These are phyloP conservation scores for Diaporthe vaccinii DNA, from an alignment of 2,329 filamentous ascomycete genomes.

Conservation along the genomic window DNA sequence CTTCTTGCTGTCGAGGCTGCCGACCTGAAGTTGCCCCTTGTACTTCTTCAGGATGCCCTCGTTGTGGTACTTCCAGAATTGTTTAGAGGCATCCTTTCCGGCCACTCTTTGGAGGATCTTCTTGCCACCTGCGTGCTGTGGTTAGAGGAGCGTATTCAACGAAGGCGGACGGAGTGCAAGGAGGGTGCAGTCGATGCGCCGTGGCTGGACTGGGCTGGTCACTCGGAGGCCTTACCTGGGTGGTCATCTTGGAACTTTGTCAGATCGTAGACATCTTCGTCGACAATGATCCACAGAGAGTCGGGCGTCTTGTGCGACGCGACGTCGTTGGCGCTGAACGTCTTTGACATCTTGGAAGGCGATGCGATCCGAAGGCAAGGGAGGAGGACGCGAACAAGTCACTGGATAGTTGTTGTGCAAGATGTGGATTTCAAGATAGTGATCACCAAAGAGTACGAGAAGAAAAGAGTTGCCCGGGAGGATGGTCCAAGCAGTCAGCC, in stretches of 20 bases:
- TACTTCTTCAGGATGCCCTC: slow-evolving; percentile 92
- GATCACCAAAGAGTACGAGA: background rate
- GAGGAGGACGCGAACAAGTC: background rate
- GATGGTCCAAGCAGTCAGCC: background rate
- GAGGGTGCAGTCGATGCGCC: background rate
- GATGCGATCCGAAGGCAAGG: slow-evolving; percentile 28
- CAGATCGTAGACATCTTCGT: slow-evolving; percentile 95
- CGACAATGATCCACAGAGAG: slow-evolving; percentile 89
- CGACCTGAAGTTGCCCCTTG: slow-evolving; percentile 80
- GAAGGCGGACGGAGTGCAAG: background rate
- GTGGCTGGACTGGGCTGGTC: background rate
- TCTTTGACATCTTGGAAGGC: slow-evolving; percentile 80
- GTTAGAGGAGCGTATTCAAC: background rate
- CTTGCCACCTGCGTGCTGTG: slow-evolving; percentile 65
- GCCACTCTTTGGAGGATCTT: slow-evolving; percentile 75
- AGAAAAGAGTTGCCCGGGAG: background rate
- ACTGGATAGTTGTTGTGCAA: background rate
- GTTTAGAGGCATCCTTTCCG: slow-evolving; percentile 76
- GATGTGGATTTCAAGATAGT: background rate
- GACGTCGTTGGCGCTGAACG: slow-evolving; percentile 87
- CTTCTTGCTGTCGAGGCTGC: slow-evolving; percentile 89
- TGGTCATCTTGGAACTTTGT: slow-evolving; percentile 90
- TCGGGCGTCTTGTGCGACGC: slow-evolving; percentile 91
- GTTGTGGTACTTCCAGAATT: slow-evolving; percentile 85
- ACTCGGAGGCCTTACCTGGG: slow-evolving; percentile 70